Evolutionary conservation across 805 yeast species (phyloP).

Genomic region (Saccharomycopsis olivae): DNA sequence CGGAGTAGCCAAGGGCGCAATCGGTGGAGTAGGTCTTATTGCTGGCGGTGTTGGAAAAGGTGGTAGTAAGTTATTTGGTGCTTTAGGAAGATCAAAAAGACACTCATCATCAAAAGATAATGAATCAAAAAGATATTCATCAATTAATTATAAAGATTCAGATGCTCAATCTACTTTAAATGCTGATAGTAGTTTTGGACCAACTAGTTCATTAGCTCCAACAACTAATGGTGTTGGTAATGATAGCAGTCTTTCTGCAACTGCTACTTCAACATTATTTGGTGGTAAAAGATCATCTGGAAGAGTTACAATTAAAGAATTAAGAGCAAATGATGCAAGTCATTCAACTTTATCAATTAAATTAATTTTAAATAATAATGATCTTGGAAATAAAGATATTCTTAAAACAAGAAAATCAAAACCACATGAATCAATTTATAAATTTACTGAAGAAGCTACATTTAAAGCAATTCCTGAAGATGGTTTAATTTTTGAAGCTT

Average conservation of each 20-base stretch:
- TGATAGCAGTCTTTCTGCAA: not conserved
- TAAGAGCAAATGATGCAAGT: conserved; percentile 19
- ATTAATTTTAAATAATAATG: conserved; percentile 35
- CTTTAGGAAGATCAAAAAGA: conserved; percentile 23
- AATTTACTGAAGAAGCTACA: conserved; percentile 54
- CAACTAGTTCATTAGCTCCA: not conserved
- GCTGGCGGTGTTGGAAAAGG: conserved; percentile 41
- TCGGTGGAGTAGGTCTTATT: conserved; percentile 36
- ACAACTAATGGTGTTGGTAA: conserved; percentile 3
- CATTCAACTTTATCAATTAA: conserved; percentile 38
- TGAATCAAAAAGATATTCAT: conserved; percentile 15
- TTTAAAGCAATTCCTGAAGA: conserved; percentile 61
- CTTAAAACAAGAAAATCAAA: conserved; percentile 55
- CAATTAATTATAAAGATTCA: not conserved
- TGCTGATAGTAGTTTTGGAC: conserved; percentile 3
- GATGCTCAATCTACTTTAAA: conserved; percentile 5
- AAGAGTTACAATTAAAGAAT: conserved; percentile 13
- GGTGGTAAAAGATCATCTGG: conserved; percentile 17
- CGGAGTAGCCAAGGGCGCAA: conserved; percentile 32
- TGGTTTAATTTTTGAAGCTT: conserved; percentile 46
- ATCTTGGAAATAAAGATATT: conserved; percentile 38
- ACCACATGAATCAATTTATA: conserved; percentile 33
- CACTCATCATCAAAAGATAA: conserved; percentile 6
- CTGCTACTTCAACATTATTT: conserved; percentile 3
- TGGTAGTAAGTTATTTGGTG: conserved; percentile 28